Conservation (phyloP, 768 basidiomycete species). For the Gelatoporia subvermispora region DNA sequence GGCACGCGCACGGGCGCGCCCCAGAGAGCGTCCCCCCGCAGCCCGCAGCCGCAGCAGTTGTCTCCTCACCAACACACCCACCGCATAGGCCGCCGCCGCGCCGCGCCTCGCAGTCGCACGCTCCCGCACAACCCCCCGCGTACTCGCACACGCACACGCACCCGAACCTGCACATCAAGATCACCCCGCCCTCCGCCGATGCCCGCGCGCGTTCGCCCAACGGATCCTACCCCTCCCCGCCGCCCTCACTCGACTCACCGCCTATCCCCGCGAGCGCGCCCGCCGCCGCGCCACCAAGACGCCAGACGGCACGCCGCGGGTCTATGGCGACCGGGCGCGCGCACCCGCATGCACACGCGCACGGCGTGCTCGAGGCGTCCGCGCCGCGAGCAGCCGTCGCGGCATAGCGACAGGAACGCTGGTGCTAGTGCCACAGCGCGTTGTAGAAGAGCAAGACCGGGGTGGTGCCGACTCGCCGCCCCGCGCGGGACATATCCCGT, state of each 20-base stretch:
- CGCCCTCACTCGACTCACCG: conserved; percentile 35
- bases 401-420: background rate
- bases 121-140: conserved; percentile 8
- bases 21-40: background rate
- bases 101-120: background rate
- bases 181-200: conserved; percentile 13
- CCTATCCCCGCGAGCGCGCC: conserved; percentile 15
- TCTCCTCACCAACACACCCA: too few relatives aligned
- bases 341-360: conserved; percentile 9
- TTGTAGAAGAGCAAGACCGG: too few relatives aligned
- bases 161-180: conserved; percentile 27
- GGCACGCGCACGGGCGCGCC: conserved; percentile 6
- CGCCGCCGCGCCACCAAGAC: background rate
- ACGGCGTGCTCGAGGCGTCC: background rate
- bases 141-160: conserved; percentile 22
- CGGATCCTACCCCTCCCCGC: conserved; percentile 35
- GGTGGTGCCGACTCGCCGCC: too few relatives aligned
- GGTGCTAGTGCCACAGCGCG: too few relatives aligned
- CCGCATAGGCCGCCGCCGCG: background rate
- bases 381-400: conserved; percentile 8
- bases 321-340: conserved; percentile 16
- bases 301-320: background rate
- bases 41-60: background rate
- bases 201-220: conserved; percentile 17
- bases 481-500: too few relatives aligned